phyloP scores from a whole-genome alignment of 2,329 filamentous ascomycete species.

The Ascochyta viciae-villosae region DNA sequence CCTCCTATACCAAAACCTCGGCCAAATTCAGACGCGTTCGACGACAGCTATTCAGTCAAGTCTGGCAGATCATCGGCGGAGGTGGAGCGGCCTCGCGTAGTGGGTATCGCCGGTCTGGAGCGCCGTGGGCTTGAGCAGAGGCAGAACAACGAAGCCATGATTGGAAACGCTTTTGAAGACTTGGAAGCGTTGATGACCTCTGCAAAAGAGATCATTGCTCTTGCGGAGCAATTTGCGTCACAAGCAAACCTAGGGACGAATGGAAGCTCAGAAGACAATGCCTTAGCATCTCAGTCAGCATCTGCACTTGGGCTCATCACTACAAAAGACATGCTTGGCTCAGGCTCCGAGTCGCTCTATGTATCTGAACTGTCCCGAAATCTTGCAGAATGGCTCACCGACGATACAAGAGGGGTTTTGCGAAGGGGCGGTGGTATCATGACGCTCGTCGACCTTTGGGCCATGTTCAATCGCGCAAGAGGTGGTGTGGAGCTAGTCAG shows the following conservation, averaged over 20 bases:
- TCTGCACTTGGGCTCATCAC: conserved; percentile 88
- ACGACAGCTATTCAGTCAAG: conserved; percentile 35
- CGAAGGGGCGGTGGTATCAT: conserved; percentile 49
- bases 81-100: conserved; percentile 62
- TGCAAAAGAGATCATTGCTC: conserved; percentile 91
- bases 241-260: conserved; percentile 67
- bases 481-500: conserved; percentile 95
- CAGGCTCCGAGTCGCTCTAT: conserved; percentile 83
- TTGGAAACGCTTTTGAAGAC: conserved; percentile 94
- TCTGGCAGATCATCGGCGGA: conserved; percentile 27
- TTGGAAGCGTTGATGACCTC: conserved; percentile 97
- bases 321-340: conserved; percentile 89
- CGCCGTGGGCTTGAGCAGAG: conserved; percentile 82
- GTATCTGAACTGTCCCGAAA: conserved; percentile 65
- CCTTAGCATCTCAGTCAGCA: conserved; percentile 79
- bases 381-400: conserved; percentile 49
- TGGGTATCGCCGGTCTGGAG: conserved; percentile 92
- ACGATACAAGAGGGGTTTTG: conserved; percentile 47
- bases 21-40: conserved; percentile 43
- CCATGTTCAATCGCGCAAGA: conserved; percentile 87
- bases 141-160: conserved; percentile 91
- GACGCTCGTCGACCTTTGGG: conserved; percentile 51
- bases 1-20: conserved; percentile 79
- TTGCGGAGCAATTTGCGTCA: conserved; percentile 85
- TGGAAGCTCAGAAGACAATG: conserved; percentile 71